These are phyloP conservation scores for Penicillium sp. DNA, from an alignment of 2,329 filamentous ascomycete genomes.

Conservation along the genomic window DNA sequence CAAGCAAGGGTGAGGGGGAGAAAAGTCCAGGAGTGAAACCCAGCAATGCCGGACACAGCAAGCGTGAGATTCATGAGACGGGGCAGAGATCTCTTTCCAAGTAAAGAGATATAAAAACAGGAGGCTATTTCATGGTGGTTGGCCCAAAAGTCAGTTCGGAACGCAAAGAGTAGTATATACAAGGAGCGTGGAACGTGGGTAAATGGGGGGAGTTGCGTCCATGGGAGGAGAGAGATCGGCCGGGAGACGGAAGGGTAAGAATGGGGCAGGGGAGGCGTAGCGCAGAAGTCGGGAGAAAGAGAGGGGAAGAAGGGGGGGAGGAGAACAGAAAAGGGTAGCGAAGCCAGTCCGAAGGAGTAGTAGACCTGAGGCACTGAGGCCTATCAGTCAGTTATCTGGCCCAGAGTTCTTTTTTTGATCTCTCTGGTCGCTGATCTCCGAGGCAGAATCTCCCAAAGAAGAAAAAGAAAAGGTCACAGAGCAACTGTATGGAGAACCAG, in stretches of 20 bases:
- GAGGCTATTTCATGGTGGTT: background rate
- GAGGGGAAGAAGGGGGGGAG: background rate
- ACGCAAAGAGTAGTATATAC: slow-evolving; percentile 13
- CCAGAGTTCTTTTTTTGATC: background rate
- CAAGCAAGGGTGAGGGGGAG: slow-evolving; percentile 6
- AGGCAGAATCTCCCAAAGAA: background rate
- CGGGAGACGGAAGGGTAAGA: slow-evolving; percentile 20
- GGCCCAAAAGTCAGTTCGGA: background rate
- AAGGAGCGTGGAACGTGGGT: slow-evolving; percentile 24
- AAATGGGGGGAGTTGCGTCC: slow-evolving; percentile 14
- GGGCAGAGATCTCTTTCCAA: background rate
- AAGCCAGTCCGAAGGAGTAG: background rate
- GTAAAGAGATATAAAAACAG: background rate
- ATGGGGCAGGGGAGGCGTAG: slow-evolving; percentile 21
- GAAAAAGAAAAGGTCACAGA: background rate
- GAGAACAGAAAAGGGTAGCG: background rate
- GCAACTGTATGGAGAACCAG: background rate
- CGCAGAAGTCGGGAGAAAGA: slow-evolving; percentile 18
- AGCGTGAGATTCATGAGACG: background rate
- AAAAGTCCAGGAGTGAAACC: background rate
- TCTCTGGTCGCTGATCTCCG: background rate
- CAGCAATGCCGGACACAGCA: background rate
- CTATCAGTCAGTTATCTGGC: slow-evolving; percentile 13
- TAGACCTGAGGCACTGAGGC: slow-evolving; percentile 5
- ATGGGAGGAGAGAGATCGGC: slow-evolving; percentile 29